phyloP scores from a whole-genome alignment of 2,329 filamentous ascomycete species.

The Leptographium wingfieldii region DNA sequence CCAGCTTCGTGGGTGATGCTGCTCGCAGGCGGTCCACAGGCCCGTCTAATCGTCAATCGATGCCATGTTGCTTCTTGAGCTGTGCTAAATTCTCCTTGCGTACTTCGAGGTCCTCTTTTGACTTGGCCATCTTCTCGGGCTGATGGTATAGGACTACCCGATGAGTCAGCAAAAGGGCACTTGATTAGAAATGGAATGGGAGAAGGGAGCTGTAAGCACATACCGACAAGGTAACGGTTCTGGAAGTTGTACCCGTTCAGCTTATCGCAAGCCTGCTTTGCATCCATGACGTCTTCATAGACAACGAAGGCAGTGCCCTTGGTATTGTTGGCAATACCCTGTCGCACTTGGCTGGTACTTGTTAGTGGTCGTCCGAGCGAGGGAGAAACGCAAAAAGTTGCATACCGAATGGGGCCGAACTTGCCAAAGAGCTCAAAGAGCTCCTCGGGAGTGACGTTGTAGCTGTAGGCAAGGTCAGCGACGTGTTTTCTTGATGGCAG shows the following conservation, averaged over 20 bases:
- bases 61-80: slow-evolving; percentile 94
- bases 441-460: slow-evolving; percentile 97
- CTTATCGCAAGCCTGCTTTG: slow-evolving; percentile 98
- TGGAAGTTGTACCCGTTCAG: slow-evolving; percentile 99
- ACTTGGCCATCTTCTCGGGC: slow-evolving; percentile 59
- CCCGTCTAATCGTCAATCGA: slow-evolving; percentile 86
- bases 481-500: not conserved
- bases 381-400: slow-evolving; percentile 7
- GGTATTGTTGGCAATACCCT: slow-evolving; percentile 92
- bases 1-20: slow-evolving; percentile 5
- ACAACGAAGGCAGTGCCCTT: slow-evolving; percentile 99
- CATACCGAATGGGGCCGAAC: slow-evolving; percentile 88
- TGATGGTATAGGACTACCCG: slow-evolving; percentile 47
- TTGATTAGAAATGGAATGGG: not conserved
- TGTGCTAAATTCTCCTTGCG: slow-evolving; percentile 96
- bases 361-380: slow-evolving; percentile 2
- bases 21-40: slow-evolving; percentile 42
- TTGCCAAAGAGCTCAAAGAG: slow-evolving; percentile 98
- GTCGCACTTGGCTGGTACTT: slow-evolving; percentile 74
- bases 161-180: not conserved
- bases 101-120: slow-evolving; percentile 86
- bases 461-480: slow-evolving; percentile 41
- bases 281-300: slow-evolving; percentile 98
- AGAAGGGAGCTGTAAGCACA: slow-evolving; percentile 23
- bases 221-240: slow-evolving; percentile 96